Base-by-base conservation (phyloP, 1,284 basidiomycete genomes). In the Tilletia caries region DNA sequence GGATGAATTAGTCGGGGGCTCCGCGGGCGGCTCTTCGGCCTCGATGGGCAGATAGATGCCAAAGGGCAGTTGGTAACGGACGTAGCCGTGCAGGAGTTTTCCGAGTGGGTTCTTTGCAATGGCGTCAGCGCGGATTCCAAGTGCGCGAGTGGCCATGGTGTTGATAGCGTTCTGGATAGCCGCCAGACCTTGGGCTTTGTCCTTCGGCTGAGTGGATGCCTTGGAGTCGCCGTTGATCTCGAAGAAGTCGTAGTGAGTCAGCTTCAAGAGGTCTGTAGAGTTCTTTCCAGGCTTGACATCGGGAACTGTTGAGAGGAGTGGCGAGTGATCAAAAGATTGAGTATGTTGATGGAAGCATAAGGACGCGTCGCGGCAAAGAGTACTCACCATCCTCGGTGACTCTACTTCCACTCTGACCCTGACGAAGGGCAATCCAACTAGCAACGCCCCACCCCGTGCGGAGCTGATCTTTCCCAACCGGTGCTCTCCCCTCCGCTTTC, bases 221-320 rank as follows among this genome's bases (percentile, higher is more conserved):
- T 32, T 13, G 23, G 15, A 27, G 65, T 68, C 18, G 33, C 64
- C 52, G 71, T 70, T 32, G 60, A 79, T 71, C 64, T 80, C 77
- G 67, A 78, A 79, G 66, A 80, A 80, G 64, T 80, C 79, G 71
- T 78, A 80, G 32, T 69, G 71, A 29, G 79, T 77, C n/a, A 80
- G 70, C 52, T 76, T 70, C 44, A 76, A 68, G 48, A 80, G 60
- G 18, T 71, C 71, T n/a, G 71, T 73, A 5, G 70, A 70, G 65
- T 75, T 69, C 27, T 74, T 78, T 50, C 69, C 67, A 29, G 75
- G 71, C 27, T 69, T 67, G 37, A 44, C 27, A 8, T 68, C 54
- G 2, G 67, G 67, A 10, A 68, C 67, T 68, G 29, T 41, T 44
- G 41, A 54, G 66, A 60, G 44, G 44, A 33, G 44, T 10, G 64